A percentile compares a stretch with the other conserved stretches of the same genome.
Conservation (phyloP, 495 filamentous ascomycete species). For the Filosporella fistucella region DNA sequence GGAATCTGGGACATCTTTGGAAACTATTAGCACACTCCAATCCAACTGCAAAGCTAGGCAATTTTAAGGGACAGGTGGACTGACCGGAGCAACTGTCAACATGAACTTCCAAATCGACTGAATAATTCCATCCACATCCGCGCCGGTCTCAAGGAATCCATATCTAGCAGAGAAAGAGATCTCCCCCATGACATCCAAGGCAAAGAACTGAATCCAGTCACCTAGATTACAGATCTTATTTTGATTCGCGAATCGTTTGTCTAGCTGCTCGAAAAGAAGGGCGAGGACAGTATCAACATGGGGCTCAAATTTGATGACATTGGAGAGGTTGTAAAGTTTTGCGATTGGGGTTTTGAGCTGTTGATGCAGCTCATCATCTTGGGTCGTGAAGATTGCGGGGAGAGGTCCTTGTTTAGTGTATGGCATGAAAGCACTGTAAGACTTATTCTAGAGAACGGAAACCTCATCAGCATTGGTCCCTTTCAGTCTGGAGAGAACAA, state of each 20-base stretch:
- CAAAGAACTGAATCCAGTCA: constrained; percentile 42
- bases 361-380: constrained; percentile 36
- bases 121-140: constrained; percentile 36
- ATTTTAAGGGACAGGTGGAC: no score
- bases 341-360: constrained; percentile 36
- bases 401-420: constrained; percentile 25
- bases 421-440: constrained; percentile 28
- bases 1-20: constrained; percentile 19
- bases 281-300: constrained; percentile 1
- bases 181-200: constrained; percentile 40
- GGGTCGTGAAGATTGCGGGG: constrained; percentile 32
- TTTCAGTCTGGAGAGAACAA: constrained; percentile 27
- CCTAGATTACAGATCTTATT: constrained; percentile 28
- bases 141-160: constrained; percentile 33
- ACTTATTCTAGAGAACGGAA: no score
- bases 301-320: constrained; percentile 12
- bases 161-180: constrained; percentile 33
- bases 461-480: not conserved
- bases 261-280: constrained; percentile 30
- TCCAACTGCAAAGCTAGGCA: no score
- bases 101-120: constrained; percentile 27
- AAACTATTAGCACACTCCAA: no score
- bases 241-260: constrained; percentile 26
- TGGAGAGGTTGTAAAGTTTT: constrained; percentile 34
- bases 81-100: constrained; percentile 38